A percentile compares a stretch with the other conserved stretches of the same genome.
phyloP scores from a whole-genome alignment of 2,329 filamentous ascomycete species.

The Geosmithia flava region DNA sequence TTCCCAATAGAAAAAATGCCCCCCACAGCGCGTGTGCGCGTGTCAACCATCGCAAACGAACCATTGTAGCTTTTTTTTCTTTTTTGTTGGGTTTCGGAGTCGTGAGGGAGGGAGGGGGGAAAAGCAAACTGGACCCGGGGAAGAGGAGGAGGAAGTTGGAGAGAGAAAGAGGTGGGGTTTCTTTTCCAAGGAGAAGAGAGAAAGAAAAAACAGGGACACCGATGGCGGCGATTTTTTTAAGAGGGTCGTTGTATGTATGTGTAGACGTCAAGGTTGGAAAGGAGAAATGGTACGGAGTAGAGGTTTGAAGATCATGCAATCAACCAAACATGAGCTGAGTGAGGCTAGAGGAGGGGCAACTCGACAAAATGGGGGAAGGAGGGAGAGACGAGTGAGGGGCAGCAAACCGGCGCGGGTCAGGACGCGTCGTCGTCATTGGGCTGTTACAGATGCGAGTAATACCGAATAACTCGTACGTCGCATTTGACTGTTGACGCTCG shows the following conservation, averaged over 20 bases:
- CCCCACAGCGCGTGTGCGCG: not conserved
- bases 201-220: not conserved
- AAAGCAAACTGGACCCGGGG: not conserved
- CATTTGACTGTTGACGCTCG: too few species aligned
- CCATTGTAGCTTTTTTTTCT: not conserved
- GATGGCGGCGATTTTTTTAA: not conserved
- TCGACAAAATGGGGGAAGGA: not conserved
- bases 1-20: not conserved
- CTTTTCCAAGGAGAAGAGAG: not conserved
- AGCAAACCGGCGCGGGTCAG: not conserved
- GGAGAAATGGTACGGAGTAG: not conserved
- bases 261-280: not conserved
- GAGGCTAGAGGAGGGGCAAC: not conserved
- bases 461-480: not conserved
- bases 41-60: not conserved
- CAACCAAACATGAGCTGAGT: not conserved
- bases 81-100: not conserved
- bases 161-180: not conserved
- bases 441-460: not conserved
- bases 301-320: not conserved
- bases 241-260: not conserved
- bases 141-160: not conserved
- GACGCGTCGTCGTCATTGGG: not conserved
- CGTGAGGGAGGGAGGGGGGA: not conserved
- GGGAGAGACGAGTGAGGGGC: not conserved